A percentile compares a stretch with the other conserved stretches of the same genome.
Conservation (phyloP, 2,329 filamentous ascomycete genomes). For the Pseudogymnoascus sp. region DNA sequence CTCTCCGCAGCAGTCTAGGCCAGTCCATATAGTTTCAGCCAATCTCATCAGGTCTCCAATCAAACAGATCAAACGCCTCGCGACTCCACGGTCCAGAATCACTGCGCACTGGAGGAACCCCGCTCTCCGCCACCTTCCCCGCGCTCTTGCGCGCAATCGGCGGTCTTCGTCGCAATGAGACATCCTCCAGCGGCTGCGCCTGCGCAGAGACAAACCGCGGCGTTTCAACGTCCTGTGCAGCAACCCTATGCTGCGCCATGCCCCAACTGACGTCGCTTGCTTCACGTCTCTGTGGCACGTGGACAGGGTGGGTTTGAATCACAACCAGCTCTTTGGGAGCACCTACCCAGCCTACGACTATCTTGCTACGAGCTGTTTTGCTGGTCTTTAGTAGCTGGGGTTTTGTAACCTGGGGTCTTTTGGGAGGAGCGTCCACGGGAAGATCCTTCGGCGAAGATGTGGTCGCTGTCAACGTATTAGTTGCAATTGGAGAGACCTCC, state of each 20-base stretch:
- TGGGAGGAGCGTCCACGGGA: not conserved
- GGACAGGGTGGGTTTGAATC: not conserved
- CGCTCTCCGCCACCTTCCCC: not conserved
- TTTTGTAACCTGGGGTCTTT: not conserved
- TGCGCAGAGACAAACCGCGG: not conserved
- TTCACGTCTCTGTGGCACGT: not conserved
- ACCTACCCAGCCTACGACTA: not conserved
- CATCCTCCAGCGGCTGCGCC: not conserved
- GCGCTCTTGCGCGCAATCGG: not conserved
- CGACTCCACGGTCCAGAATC: slow-evolving; percentile 54
- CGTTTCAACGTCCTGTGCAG: not conserved
- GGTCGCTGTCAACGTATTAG: not conserved
- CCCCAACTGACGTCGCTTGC: not conserved
- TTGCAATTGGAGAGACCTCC: not conserved
- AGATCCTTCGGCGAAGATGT: not conserved
- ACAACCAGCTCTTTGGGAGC: not conserved
- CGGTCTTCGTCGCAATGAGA: not conserved
- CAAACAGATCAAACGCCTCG: slow-evolving; percentile 62
- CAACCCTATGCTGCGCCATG: not conserved
- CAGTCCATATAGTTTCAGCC: not conserved
- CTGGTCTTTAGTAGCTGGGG: not conserved
- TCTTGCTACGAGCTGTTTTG: slow-evolving; percentile 12
- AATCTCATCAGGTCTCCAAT: slow-evolving; percentile 42
- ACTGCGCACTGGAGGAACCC: not conserved
- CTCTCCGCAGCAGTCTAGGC: not conserved